phyloP scores from a whole-genome alignment of 2,329 filamentous ascomycete genomes.

The Cladosporium sp. region DNA sequence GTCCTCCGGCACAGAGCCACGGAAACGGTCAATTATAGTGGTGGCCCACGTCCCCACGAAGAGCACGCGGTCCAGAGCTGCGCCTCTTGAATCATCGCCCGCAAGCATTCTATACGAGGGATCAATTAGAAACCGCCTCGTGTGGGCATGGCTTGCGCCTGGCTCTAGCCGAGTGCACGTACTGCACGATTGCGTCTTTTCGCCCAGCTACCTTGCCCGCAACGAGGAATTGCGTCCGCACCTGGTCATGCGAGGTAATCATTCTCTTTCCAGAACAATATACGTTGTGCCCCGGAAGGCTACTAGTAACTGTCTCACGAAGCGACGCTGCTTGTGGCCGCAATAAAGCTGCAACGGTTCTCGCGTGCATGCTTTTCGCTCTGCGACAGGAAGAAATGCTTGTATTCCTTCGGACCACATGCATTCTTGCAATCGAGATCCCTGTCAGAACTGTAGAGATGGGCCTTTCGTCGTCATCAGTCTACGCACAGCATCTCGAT shows the following conservation, averaged over 20 bases:
- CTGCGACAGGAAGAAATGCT: not conserved
- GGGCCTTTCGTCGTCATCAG: too few species aligned
- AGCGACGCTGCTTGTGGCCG: not conserved
- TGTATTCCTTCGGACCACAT: too few species aligned
- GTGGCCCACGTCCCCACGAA: not conserved
- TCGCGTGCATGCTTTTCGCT: not conserved
- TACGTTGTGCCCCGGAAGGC: not conserved
- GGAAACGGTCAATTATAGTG: not conserved
- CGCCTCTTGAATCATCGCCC: not conserved
- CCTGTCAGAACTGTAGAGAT: too few species aligned
- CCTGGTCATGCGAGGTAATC: not conserved
- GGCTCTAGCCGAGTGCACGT: not conserved
- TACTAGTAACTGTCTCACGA: not conserved
- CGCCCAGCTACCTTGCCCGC: not conserved
- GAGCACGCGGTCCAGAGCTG: not conserved
- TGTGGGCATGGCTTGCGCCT: not conserved
- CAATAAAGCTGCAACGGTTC: not conserved
- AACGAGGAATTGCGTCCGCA: not conserved
- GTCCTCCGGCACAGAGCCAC: not conserved
- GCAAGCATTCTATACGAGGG: not conserved
- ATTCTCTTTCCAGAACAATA: too few species aligned
- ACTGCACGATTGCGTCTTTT: not conserved
- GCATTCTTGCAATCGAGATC: not conserved
- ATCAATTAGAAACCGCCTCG: not conserved
- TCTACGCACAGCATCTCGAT: too few species aligned